Evolutionary conservation across 2,329 filamentous ascomycete genomes (phyloP).

Genomic region (Ophidiomyces ophidiicola): DNA sequence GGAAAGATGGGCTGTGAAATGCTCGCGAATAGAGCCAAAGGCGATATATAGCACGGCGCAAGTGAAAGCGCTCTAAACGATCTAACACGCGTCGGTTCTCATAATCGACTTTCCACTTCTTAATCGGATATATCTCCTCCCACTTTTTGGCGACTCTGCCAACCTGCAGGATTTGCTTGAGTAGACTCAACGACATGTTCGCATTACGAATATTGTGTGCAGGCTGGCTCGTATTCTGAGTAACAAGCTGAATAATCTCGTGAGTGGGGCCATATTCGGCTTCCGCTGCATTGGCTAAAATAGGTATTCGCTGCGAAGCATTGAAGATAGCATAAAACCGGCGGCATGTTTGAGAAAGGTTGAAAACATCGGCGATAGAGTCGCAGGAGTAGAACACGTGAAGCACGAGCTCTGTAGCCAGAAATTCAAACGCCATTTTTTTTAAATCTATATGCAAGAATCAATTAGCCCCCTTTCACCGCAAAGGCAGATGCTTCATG

Average conservation of each 20-base stretch:
- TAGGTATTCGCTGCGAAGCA: conserved; percentile 42
- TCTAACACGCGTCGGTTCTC: conserved; percentile 44
- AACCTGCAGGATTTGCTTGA: conserved; percentile 43
- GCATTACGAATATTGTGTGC: conserved; percentile 43
- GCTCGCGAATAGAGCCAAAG: conserved; percentile 49
- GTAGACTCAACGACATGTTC: conserved; percentile 43
- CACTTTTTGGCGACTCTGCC: conserved; percentile 46
- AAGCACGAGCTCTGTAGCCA: conserved; percentile 48
- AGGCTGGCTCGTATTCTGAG: conserved; percentile 48
- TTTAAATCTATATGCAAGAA: neutral
- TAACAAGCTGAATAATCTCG: conserved; percentile 48
- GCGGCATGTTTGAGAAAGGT: conserved; percentile 43
- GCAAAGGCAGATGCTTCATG: no score
- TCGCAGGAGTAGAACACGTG: conserved; percentile 45
- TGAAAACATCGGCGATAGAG: conserved; percentile 42
- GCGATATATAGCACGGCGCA: conserved; percentile 48
- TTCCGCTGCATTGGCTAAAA: conserved; percentile 44
- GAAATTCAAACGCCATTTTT: conserved; percentile 42
- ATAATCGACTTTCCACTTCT: conserved; percentile 50
- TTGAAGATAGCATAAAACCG: conserved; percentile 43
- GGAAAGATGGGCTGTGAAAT: conserved; percentile 43
- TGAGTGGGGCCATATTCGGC: conserved; percentile 46
- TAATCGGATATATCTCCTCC: conserved; percentile 50
- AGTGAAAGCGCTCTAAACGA: conserved; percentile 36
- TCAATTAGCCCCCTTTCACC: no score